Conservation (phyloP, 306 rosid species). For the Arachis stenosperma region DNA sequence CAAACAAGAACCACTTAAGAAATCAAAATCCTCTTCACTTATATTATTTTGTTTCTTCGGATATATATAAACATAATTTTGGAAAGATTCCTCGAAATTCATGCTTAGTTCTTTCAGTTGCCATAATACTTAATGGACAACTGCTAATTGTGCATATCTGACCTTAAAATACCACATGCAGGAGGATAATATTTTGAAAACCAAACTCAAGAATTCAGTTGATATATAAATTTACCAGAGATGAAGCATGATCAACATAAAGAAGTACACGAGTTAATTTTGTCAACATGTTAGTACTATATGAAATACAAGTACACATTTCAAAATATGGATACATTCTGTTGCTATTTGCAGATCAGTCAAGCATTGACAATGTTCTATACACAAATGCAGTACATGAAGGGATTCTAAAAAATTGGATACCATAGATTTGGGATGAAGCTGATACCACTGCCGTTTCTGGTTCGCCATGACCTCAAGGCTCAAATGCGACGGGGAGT, state of each 20-base stretch:
- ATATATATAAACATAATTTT: no score
- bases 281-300: background rate
- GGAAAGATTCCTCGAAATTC: background rate
- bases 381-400: slow-evolving; percentile 23
- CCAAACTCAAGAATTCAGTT: slow-evolving; percentile 14
- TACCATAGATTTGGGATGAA: slow-evolving; percentile 84
- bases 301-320: background rate
- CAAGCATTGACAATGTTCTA: slow-evolving; percentile 1
- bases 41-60: background rate
- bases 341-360: slow-evolving; percentile 22
- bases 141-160: slow-evolving; percentile 2
- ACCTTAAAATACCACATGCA: slow-evolving; percentile 1
- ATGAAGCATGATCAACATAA: slow-evolving; percentile 20
- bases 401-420: slow-evolving; percentile 40
- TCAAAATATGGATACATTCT: background rate
- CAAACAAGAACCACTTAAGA: background rate
- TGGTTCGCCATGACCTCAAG: slow-evolving; percentile 93
- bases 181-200: background rate
- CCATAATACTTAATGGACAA: background rate
- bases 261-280: slow-evolving; percentile 4
- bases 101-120: slow-evolving; percentile 18
- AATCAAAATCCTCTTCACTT: slow-evolving; percentile 11
- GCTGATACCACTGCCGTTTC: slow-evolving; percentile 97
- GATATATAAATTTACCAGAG: slow-evolving; percentile 13
- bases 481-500: slow-evolving; percentile 49